Percentiles rank a stretch among this genome's conserved stretches.
Evolutionary conservation across 1,284 basidiomycete genomes (phyloP).

Genomic region (Puccinia coronata): DNA sequence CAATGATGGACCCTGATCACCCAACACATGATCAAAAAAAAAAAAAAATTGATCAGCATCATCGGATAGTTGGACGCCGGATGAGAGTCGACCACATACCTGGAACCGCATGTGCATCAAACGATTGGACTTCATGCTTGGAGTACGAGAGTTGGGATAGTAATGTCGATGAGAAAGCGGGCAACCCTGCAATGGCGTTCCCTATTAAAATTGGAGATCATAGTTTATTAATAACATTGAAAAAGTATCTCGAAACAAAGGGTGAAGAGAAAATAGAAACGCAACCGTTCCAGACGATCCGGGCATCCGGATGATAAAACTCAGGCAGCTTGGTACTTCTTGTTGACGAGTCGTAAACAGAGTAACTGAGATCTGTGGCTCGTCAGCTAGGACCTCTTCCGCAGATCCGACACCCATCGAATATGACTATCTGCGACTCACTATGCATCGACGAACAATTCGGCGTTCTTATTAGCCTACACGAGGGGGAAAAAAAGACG

Average conservation of each 20-base stretch:
- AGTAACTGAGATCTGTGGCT: slow-evolving; percentile 35
- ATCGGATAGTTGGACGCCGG: background rate
- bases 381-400: slow-evolving; percentile 10
- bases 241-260: background rate
- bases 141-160: slow-evolving; percentile 38
- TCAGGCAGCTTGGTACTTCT: slow-evolving; percentile 15
- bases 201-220: slow-evolving; percentile 14
- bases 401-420: background rate
- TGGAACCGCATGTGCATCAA: slow-evolving; percentile 34
- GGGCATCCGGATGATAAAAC: slow-evolving; percentile 37
- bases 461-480: slow-evolving; percentile 36
- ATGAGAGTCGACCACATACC: background rate
- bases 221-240: background rate
- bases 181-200: slow-evolving; percentile 17
- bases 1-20: slow-evolving; percentile 19
- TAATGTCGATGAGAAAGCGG: slow-evolving; percentile 11
- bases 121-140: slow-evolving; percentile 47
- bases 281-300: slow-evolving; percentile 47
- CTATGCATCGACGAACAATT: slow-evolving; percentile 41
- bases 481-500: background rate
- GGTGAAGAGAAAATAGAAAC: background rate
- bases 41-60: background rate
- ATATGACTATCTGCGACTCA: background rate
- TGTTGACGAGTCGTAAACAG: slow-evolving; percentile 28
- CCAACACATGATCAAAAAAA: too few relatives aligned